Base-by-base conservation (phyloP, 495 filamentous ascomycete genomes). In the Friedmanniomyces endolithicus region DNA sequence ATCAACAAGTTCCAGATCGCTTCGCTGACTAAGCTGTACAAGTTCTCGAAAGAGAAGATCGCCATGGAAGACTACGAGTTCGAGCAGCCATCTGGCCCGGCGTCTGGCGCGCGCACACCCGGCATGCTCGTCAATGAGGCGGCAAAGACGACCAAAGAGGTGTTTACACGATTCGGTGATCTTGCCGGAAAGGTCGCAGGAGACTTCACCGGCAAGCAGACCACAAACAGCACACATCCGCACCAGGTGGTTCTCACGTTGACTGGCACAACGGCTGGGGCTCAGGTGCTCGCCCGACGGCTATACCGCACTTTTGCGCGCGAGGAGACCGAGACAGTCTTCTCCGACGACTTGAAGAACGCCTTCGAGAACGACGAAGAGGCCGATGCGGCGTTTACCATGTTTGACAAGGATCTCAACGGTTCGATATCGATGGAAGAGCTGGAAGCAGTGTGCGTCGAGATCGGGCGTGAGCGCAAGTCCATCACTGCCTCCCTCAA, bases 331-430 rank as follows among this genome's bases (percentile, higher is more conserved):
- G 86, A 92, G 16, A 86, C 83, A 0, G 81, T 97, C 16, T 74
- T 78, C 2, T 76, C 81, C 0, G 84, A 86, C 34, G 89, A 96
- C 58, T 64, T 97, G 29, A 83, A 80, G 58, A 74, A 77, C 25
- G 90, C 86, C 1, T 96, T 95, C 60, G 78, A 84, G n/a, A 85
- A 80, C 37, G 74, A 80, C 52, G 90, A 95, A 20, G 90, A 96
- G 62, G 88, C 89, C 1, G 88, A 96, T 51, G 85, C 87, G 1
- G 89, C 90, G 12, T 98, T 98, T 57, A 72, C 74, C 51, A 89
- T 95, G 77, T 96, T 96, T 53, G 90, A 98, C 69, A 90, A 90
- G 57, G 92, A 98, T 63, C 78, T 98, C 71, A 97, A 97, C 58
- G 92, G 92, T 16, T 90, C 96, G 65, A 92, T 97, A 41, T 92